Conservation (phyloP, 2,329 filamentous ascomycete genomes). For the Penicillium sp. region DNA sequence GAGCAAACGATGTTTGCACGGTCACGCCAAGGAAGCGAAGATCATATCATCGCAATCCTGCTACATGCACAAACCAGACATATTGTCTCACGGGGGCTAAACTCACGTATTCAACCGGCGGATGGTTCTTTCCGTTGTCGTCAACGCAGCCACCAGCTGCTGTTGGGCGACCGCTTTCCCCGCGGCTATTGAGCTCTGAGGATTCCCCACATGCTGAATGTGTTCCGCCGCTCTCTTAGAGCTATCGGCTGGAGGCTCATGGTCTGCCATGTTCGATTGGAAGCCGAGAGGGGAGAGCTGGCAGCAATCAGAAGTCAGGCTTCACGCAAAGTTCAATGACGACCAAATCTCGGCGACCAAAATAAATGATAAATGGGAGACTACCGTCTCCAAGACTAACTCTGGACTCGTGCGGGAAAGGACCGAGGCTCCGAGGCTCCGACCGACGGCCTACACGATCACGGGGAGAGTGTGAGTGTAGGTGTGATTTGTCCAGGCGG, state of each 20-base stretch:
- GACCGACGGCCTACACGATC: not conserved
- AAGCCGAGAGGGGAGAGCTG: not conserved
- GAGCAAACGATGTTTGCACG: not conserved
- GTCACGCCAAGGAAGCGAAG: not conserved
- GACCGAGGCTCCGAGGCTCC: conserved; percentile 26
- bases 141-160: conserved; percentile 24
- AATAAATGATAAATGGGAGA: too few species aligned
- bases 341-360: too few species aligned
- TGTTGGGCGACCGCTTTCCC: conserved; percentile 21
- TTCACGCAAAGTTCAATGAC: not conserved
- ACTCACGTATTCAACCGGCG: conserved; percentile 28
- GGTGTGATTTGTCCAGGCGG: conserved; percentile 9
- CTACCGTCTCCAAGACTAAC: too few species aligned
- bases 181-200: conserved; percentile 10
- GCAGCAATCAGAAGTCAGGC: not conserved
- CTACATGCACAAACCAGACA: too few species aligned
- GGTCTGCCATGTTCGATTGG: conserved; percentile 18
- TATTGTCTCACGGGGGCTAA: not conserved
- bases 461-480: conserved; percentile 6
- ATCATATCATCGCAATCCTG: too few species aligned
- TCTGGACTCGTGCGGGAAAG: conserved; percentile 7
- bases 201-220: conserved; percentile 15
- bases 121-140: conserved; percentile 24
- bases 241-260: conserved; percentile 11
- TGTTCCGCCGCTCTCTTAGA: conserved; percentile 8